phyloP scores from a whole-genome alignment of 2,329 filamentous ascomycete genomes.

The Fusarium chlamydosporum region DNA sequence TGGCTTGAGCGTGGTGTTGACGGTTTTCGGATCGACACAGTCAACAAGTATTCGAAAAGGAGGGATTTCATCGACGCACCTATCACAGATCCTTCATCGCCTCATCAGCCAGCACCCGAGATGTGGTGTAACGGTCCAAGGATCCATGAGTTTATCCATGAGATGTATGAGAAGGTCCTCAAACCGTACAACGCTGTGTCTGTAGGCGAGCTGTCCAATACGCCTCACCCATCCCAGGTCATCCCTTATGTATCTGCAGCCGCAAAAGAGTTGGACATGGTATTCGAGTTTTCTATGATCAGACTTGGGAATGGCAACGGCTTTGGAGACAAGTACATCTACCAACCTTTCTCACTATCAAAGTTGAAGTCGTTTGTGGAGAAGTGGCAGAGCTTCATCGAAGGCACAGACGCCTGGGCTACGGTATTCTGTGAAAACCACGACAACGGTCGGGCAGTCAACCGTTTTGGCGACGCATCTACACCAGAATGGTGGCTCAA shows the following conservation, averaged over 20 bases:
- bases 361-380: conserved; percentile 61
- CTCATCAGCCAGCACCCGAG: conserved; percentile 61
- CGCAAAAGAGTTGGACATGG: conserved; percentile 71
- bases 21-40: conserved; percentile 77
- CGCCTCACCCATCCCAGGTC: conserved; percentile 65
- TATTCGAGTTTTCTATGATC: conserved; percentile 72
- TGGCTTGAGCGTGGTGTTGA: conserved; percentile 79
- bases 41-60: conserved; percentile 76
- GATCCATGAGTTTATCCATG: conserved; percentile 72
- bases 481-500: conserved; percentile 60
- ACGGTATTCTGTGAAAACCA: conserved; percentile 75
- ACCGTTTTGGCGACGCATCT: conserved; percentile 65
- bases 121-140: conserved; percentile 73
- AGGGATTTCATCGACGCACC: conserved; percentile 69
- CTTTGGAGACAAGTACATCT: conserved; percentile 63
- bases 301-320: conserved; percentile 66
- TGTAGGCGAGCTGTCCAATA: conserved; percentile 73
- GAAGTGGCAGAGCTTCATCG: conserved; percentile 65
- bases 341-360: conserved; percentile 62
- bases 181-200: conserved; percentile 71
- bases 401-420: conserved; percentile 68
- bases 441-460: conserved; percentile 71
- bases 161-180: conserved; percentile 69
- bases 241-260: conserved; percentile 68
- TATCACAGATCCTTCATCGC: conserved; percentile 57